Base-by-base conservation (phyloP, 805 yeast species). In the Candida sonorensis region DNA sequence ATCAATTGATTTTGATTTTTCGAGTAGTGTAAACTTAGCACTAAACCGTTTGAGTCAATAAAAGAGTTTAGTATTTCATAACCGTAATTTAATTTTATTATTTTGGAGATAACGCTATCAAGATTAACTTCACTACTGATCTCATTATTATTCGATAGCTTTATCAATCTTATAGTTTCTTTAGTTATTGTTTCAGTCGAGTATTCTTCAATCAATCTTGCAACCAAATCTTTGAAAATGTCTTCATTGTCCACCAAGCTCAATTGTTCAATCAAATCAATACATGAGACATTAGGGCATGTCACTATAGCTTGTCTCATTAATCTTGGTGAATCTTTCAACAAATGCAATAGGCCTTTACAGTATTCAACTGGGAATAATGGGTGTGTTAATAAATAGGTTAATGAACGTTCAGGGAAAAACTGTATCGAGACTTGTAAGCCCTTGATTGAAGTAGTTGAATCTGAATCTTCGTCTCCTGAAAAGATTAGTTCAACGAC, bases 371-470 rank as follows among this genome's bases (percentile, higher is more conserved):
- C 55, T 8, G 97, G 96, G 57, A 81, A 87, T 13, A 85, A 60
- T 12, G 96, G 96, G 60, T 90, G 95, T 3, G 95, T 82, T 40
- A 90, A 64, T 21, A 88, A 64, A 50, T 84, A 88, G 1, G 81
- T 71, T 29, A 85, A 56, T 3, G 86, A 65, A 29, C 59, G 59
- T 46, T 78, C 77, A 31, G 92, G 75, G 22, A 69, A 45, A 35
- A 67, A 64, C 12, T 46, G 51, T 10, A 46, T 44, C 12, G 48
- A 28, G 47, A 46, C n/a, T n/a, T n/a, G n/a, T n/a, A n/a, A n/a
- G n/a, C n/a, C n/a, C n/a, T n/a, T n/a, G n/a, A n/a, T n/a, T n/a
- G n/a, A n/a, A n/a, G n/a, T n/a, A n/a, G n/a, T n/a, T n/a, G n/a
- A n/a, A n/a, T n/a, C n/a, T n/a, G n/a, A n/a, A n/a, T n/a, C n/a